phyloP scores from a whole-genome alignment of 164 flowering plant genomes.

The Echeveria elegans region DNA sequence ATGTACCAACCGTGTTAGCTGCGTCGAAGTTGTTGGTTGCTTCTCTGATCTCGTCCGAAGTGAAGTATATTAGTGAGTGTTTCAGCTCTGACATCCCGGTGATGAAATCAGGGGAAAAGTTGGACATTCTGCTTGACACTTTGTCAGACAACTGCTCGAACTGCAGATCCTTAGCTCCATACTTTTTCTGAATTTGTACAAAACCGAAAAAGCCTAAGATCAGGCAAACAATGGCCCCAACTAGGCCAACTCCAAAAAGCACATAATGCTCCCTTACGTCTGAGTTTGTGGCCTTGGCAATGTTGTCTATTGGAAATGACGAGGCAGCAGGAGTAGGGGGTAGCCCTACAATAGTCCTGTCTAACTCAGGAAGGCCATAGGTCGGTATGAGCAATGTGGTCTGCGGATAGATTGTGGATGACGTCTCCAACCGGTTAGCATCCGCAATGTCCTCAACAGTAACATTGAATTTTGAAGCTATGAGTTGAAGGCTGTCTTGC shows the following conservation, averaged over 20 bases:
- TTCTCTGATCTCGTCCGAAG: constrained; percentile 35
- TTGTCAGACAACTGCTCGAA: constrained; percentile 18
- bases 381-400: constrained; percentile 35
- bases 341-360: constrained; percentile 11
- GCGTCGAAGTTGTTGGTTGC: constrained; percentile 51
- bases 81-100: constrained; percentile 32
- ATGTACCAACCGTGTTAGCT: constrained; percentile 26
- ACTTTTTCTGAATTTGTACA: constrained; percentile 11
- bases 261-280: constrained; percentile 8
- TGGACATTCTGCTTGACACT: constrained; percentile 17
- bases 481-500: constrained; percentile 15
- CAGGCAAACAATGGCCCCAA: constrained; percentile 9
- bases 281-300: not conserved
- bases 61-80: constrained; percentile 34
- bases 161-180: constrained; percentile 10
- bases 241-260: constrained; percentile 16
- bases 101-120: constrained; percentile 37
- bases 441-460: constrained; percentile 18
- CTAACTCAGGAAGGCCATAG: constrained; percentile 18
- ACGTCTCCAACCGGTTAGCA: constrained; percentile 22
- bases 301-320: constrained; percentile 14
- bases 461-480: constrained; percentile 24
- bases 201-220: constrained; percentile 13
- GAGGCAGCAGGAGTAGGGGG: constrained; percentile 16
- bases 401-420: constrained; percentile 24